Conservation (phyloP, 805 yeast species). For the Millerago galiae region DNA sequence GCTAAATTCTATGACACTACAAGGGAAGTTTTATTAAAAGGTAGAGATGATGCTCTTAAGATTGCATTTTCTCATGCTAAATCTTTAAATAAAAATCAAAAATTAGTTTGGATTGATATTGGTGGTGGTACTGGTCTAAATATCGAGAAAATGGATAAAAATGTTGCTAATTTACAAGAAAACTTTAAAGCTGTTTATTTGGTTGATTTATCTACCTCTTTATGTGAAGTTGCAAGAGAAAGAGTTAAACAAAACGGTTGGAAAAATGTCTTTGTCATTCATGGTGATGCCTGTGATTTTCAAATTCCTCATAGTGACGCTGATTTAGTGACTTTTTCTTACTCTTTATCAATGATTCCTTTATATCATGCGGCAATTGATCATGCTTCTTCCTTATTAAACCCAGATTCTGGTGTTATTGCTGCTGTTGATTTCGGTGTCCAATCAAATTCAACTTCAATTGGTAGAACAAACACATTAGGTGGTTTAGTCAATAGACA, state of each 20-base stretch:
- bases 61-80: constrained; percentile 53
- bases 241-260: constrained; percentile 45
- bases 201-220: constrained; percentile 71
- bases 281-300: constrained; percentile 74
- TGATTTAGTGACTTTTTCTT: constrained; percentile 74
- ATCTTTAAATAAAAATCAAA: constrained; percentile 25
- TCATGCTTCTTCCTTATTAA: constrained; percentile 47
- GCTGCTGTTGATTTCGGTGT: constrained; percentile 79
- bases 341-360: constrained; percentile 82
- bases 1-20: constrained; percentile 74
- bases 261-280: constrained; percentile 57
- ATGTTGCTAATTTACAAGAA: constrained; percentile 28
- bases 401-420: constrained; percentile 51
- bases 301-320: constrained; percentile 44
- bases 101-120: constrained; percentile 67
- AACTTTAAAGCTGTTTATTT: constrained; percentile 62
- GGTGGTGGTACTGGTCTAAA: constrained; percentile 88
- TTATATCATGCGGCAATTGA: constrained; percentile 74
- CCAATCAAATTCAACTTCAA: constrained; percentile 55
- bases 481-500: constrained; percentile 72
- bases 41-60: constrained; percentile 58
- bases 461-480: constrained; percentile 65
- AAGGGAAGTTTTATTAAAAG: constrained; percentile 58
- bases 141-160: constrained; percentile 65
- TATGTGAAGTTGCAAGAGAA: constrained; percentile 63